phyloP scores from a whole-genome alignment of 192 early-diverging fungal genomes.

The Phlyctochytrium arcticum region DNA sequence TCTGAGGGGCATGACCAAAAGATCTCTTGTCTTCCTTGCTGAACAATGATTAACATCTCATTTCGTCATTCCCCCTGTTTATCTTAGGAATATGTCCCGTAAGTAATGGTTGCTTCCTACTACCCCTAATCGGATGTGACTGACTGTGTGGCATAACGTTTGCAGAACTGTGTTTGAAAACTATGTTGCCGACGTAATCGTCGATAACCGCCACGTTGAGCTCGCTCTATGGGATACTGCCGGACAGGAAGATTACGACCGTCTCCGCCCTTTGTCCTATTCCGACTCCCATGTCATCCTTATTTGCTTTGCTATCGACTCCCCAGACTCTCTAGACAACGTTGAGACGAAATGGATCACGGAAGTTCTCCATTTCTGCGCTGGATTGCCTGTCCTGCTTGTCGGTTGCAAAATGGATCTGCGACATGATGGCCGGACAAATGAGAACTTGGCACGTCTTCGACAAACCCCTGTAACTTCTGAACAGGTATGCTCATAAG shows the following conservation, averaged over 20 bases:
- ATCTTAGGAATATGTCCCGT: constrained; percentile 40
- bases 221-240: constrained; percentile 94
- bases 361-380: constrained; percentile 78
- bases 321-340: constrained; percentile 84
- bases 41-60: background rate
- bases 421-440: constrained; percentile 54
- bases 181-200: constrained; percentile 73
- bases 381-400: constrained; percentile 67
- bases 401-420: constrained; percentile 83
- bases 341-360: constrained; percentile 73
- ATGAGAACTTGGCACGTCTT: constrained; percentile 24
- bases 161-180: constrained; percentile 69
- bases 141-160: background rate
- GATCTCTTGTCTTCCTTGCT: background rate
- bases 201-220: constrained; percentile 73
- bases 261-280: constrained; percentile 82
- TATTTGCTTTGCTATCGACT: constrained; percentile 86
- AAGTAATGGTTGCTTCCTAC: too few relatives aligned
- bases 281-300: constrained; percentile 84
- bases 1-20: background rate
- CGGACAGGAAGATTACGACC: constrained; percentile 91
- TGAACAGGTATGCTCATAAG: constrained; percentile 19
- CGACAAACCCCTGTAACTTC: constrained; percentile 16
- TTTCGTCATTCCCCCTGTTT: background rate
- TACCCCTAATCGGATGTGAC: too few relatives aligned